These are phyloP conservation scores for Paulownia fortunei DNA, from an alignment of 257 asterid species.

Conservation along the genomic window DNA sequence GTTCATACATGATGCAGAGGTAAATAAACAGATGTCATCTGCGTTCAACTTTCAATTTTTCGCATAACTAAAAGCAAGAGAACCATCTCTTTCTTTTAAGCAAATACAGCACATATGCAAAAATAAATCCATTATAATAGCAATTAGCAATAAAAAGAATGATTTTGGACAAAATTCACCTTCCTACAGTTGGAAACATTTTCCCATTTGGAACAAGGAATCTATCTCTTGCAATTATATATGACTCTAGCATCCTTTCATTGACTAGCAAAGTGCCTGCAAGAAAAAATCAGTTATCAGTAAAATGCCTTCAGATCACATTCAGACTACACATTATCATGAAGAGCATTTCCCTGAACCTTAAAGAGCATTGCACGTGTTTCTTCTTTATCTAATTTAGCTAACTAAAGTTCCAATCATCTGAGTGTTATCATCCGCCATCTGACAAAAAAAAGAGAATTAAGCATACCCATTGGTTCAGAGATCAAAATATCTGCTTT, in stretches of 20 bases:
- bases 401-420: conserved; percentile 23
- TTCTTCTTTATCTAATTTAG: conserved; percentile 20
- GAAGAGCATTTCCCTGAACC: neutral
- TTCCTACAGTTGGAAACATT: conserved; percentile 95
- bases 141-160: conserved; percentile 17
- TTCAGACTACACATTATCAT: conserved; percentile 10
- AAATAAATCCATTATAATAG: neutral
- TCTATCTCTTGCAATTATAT: conserved; percentile 96
- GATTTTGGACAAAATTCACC: conserved; percentile 49
- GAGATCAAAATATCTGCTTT: conserved; percentile 96
- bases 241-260: conserved; percentile 98
- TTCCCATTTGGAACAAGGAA: conserved; percentile 93
- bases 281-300: conserved; percentile 32
- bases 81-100: neutral
- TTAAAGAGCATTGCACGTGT: neutral
- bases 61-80: conserved; percentile 6
- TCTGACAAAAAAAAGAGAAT: conserved; percentile 20
- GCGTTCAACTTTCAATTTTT: conserved; percentile 7
- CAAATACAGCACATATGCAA: conserved; percentile 18
- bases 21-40: neutral
- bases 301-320: conserved; percentile 26
- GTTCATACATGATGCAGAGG: neutral
- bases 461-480: conserved; percentile 95
- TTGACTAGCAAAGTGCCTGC: conserved; percentile 95
- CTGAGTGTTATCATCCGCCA: neutral